These are phyloP conservation scores for Jamesozyma spencerorum DNA, from an alignment of 805 yeast species.

Conservation along the genomic window DNA sequence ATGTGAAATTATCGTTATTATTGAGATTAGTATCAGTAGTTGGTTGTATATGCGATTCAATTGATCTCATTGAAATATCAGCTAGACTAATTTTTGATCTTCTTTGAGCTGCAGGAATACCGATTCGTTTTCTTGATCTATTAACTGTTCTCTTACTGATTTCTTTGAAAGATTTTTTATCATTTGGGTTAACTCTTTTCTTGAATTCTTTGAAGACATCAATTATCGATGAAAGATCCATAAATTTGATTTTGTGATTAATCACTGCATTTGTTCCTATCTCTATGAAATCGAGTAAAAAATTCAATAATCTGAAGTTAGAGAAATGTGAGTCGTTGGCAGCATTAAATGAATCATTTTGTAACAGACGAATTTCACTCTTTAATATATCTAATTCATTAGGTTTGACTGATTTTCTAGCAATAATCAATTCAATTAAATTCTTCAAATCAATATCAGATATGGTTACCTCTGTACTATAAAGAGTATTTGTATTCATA, in stretches of 20 bases:
- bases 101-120: slow-evolving; percentile 1
- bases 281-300: neutral
- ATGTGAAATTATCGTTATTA: neutral
- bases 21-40: neutral
- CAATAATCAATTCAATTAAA: slow-evolving; percentile 2
- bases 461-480: neutral
- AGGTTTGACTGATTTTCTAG: neutral
- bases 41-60: neutral
- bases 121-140: slow-evolving; percentile 4
- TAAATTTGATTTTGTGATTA: neutral
- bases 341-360: neutral
- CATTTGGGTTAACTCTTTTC: neutral
- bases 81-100: neutral
- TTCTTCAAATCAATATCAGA: slow-evolving; percentile 6
- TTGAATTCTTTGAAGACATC: neutral
- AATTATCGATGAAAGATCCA: neutral
- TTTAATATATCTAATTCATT: neutral
- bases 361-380: neutral
- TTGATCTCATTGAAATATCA: neutral
- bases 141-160: slow-evolving; percentile 4
- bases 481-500: neutral
- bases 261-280: neutral
- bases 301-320: neutral
- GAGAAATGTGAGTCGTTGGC: neutral
- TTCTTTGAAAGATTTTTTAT: neutral